Percentiles rank a stretch among this genome's conserved stretches.
Conservation (phyloP, 1,139 yeast genomes). For the Blastobotrys persicus region DNA sequence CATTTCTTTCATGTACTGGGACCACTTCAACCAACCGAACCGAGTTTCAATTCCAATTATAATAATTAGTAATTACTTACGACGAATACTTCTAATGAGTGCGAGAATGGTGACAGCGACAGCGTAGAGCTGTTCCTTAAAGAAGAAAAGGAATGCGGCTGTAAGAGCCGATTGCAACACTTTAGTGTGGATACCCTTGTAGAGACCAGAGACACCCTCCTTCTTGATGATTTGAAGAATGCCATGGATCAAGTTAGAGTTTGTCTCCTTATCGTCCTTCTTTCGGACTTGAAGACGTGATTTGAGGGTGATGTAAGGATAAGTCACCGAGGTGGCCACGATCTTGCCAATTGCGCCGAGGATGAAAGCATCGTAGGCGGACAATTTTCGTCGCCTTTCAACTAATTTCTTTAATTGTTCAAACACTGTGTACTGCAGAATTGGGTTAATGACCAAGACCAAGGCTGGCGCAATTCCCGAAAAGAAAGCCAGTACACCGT, state of each 20-base stretch:
- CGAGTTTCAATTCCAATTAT: background rate
- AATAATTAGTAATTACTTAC: conserved; percentile 11
- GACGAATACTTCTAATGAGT: conserved; percentile 25
- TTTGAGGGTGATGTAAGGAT: conserved; percentile 85
- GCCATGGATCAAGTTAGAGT: conserved; percentile 33
- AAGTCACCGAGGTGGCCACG: conserved; percentile 80
- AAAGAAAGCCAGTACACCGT: conserved; percentile 66
- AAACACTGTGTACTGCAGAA: conserved; percentile 86
- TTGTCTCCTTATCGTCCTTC: conserved; percentile 28
- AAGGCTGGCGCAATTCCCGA: conserved; percentile 80
- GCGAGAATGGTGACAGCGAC: conserved; percentile 34
- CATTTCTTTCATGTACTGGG: background rate
- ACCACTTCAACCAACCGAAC: too few species aligned
- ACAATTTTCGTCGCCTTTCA: conserved; percentile 50
- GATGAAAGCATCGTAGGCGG: conserved; percentile 68
- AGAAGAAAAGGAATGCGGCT: conserved; percentile 86
- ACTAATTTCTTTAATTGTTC: conserved; percentile 78
- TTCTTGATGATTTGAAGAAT: conserved; percentile 51
- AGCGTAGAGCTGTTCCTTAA: conserved; percentile 72
- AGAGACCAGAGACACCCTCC: conserved; percentile 76
- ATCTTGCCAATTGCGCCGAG: conserved; percentile 90
- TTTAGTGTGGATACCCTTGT: conserved; percentile 78
- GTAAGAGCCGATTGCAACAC: conserved; percentile 79
- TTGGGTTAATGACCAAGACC: conserved; percentile 80
- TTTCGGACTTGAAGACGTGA: conserved; percentile 78